These are phyloP conservation scores for Lactuca sativa DNA, from an alignment of 129 eudicot species.

Conservation along the genomic window DNA sequence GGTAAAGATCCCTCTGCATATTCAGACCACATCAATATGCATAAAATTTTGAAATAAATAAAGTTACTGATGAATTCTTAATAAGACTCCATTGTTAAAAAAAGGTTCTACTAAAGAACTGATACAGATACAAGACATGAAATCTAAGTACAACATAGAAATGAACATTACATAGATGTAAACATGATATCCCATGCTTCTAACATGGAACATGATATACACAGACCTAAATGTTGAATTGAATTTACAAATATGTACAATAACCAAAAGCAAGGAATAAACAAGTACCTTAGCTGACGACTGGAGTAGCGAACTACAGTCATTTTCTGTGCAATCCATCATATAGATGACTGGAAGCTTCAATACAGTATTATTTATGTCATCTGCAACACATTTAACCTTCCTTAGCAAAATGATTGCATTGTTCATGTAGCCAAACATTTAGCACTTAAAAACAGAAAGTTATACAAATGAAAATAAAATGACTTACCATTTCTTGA, in stretches of 20 bases:
- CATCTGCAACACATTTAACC: slow-evolving; percentile 60
- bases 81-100: slow-evolving; percentile 8
- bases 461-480: slow-evolving; percentile 1
- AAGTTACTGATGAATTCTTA: slow-evolving; percentile 11
- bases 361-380: slow-evolving; percentile 28
- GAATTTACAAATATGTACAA: slow-evolving; percentile 9
- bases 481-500: slow-evolving; percentile 43
- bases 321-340: slow-evolving; percentile 87
- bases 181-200: background rate
- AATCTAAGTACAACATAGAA: too few relatives aligned
- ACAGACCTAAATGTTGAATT: slow-evolving; percentile 12
- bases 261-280: slow-evolving; percentile 11
- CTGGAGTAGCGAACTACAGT: slow-evolving; percentile 69
- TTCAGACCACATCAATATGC: slow-evolving; percentile 13
- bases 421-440: slow-evolving; percentile 21
- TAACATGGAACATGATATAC: slow-evolving; percentile 10
- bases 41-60: background rate
- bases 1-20: slow-evolving; percentile 87
- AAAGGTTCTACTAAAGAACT: background rate
- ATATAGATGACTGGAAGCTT: slow-evolving; percentile 72
- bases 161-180: too few relatives aligned
- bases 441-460: slow-evolving; percentile 8
- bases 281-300: slow-evolving; percentile 52
- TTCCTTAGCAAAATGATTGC: slow-evolving; percentile 37
- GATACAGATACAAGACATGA: too few relatives aligned